Base-by-base conservation (phyloP, 2,329 filamentous ascomycete species). In the Didymella sp. region DNA sequence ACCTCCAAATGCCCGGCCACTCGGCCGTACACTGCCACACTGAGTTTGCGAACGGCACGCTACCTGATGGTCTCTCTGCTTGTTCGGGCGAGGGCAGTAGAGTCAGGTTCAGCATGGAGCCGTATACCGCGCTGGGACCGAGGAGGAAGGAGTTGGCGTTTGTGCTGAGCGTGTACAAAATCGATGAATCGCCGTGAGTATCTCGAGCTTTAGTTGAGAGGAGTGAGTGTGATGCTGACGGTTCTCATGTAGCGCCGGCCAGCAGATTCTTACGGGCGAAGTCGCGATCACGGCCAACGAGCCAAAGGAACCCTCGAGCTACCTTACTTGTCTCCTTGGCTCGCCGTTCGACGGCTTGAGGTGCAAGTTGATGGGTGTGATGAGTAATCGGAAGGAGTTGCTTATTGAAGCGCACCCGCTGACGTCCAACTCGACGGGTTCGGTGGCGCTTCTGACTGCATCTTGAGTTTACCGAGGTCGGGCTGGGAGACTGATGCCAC, bases 311-410 rank as follows among this genome's bases (percentile, higher is more conserved):
- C 42, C 56, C 7, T 56, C 45, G 2, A 59, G 60, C 19, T 67
- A 62, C 35, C 51, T 68, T 0, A 67, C 61, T 2, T 67, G 66
- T 27, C 28, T 67, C 2, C 31, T 30, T 1, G 63, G 64, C 2
- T 19, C 43, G 28, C 66, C 64, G 2, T 53, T 59, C 0, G 64
- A 67, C 52, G 64, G 63, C 2, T 6, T 68, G 40, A 47, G 61
- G 9, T 68, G 66, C 31, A 24, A 49, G 4, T 43, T 66, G n/a
- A 43, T 42, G 13, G 54, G 62, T 1, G 30, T 42, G 17, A 31
- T 67, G 54, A 68, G 64, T 35, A 46, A 51, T 8, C 15, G 30
- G 2, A 45, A 48, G n/a, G 51, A 60, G 6, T 28, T 56, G 27
- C 8, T 51, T 2, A 24, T 51, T 3, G 41, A 51, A 13, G 53